Evolutionary conservation across 1,139 yeast genomes (phyloP).

Genomic region (Pichia sp.): DNA sequence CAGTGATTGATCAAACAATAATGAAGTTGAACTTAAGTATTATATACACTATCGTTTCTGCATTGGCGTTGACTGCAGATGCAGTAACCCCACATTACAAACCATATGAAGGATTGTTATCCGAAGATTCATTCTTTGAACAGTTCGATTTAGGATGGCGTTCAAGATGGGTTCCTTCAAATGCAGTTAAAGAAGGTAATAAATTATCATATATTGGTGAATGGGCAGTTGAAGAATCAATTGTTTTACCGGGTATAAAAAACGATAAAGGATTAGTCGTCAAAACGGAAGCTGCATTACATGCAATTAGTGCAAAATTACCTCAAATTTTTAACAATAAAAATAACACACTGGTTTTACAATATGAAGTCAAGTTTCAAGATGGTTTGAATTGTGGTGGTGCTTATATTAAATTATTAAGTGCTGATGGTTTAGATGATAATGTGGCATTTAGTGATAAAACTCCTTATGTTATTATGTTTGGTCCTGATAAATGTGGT

Average conservation of each 20-base stretch:
- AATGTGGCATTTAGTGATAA: constrained; percentile 46
- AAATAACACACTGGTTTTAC: constrained; percentile 66
- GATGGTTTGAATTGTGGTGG: constrained; percentile 80
- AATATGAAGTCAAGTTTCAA: constrained; percentile 83
- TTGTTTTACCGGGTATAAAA: constrained; percentile 48
- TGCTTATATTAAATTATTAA: constrained; percentile 71
- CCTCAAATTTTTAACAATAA: constrained; percentile 49
- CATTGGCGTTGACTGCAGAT: not conserved
- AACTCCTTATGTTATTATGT: constrained; percentile 79
- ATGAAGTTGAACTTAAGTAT: constrained; percentile 15
- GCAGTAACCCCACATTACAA: constrained; percentile 2
- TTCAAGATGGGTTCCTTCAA: constrained; percentile 59
- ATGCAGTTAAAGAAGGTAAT: constrained; percentile 45
- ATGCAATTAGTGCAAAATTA: constrained; percentile 65
- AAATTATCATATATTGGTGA: constrained; percentile 58
- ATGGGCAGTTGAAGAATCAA: constrained; percentile 66
- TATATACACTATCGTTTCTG: constrained; percentile 7
- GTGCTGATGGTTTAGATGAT: constrained; percentile 41
- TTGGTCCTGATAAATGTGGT: constrained; percentile 94
- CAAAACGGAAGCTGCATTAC: constrained; percentile 69
- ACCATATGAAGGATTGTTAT: constrained; percentile 31
- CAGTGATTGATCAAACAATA: too few relatives aligned
- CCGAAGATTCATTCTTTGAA: constrained; percentile 53
- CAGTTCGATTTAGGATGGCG: constrained; percentile 51
- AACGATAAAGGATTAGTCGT: constrained; percentile 71